Evolutionary conservation across 352 stramenopile species (phyloP), one percentile per base, ranked within the genome.

Genomic region (Globisporangium echinulatum): DNA sequence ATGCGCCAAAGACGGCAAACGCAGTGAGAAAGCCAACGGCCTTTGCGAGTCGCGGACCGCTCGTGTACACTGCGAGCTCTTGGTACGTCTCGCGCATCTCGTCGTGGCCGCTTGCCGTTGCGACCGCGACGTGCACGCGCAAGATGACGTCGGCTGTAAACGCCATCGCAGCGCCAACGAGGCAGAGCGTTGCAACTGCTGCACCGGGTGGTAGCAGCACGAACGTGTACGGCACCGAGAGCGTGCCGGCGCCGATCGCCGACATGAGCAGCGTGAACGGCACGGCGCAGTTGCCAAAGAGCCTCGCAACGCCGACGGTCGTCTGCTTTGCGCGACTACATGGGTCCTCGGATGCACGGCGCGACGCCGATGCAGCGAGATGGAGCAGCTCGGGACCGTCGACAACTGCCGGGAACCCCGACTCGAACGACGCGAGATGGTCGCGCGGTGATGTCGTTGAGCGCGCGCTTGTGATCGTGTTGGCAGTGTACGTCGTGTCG

Each of bases 181-280:
- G 19, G 13, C 81, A 54, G 52, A 90, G 62, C 19, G 67, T 67
- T 14, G 66, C 40, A n/a, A 87, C 40, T 7, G 79, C 78, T 6
- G 65, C 49, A 65, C 70, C 77, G 14, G 69, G 69, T 0, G 79
- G 69, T 39, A 82, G 64, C 14, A 85, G 58, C 33, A 86, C 51
- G 56, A 92, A 92, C 42, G 79, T 87, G 67, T 86, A 92, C 14
- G 82, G 79, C 52, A 92, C 66, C 0, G 74, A 79, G 13, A 92
- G 67, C 77, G 90, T 80, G 17, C 82, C 82, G 14, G 77, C 79
- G 46, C 82, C 82, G 49, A 86, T 81, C 2, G 76, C 74, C 15
- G 76, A 84, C 76, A 86, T 86, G 14, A 86, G 62, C 54, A 86
- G 64, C 38, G 74, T 86, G 44, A 70, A 67, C 25, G 59, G 43